Evolutionary conservation across 345 rosid genomes (phyloP), one percentile per base, ranked within the genome.

Genomic region (Hirschfeldia incana): DNA sequence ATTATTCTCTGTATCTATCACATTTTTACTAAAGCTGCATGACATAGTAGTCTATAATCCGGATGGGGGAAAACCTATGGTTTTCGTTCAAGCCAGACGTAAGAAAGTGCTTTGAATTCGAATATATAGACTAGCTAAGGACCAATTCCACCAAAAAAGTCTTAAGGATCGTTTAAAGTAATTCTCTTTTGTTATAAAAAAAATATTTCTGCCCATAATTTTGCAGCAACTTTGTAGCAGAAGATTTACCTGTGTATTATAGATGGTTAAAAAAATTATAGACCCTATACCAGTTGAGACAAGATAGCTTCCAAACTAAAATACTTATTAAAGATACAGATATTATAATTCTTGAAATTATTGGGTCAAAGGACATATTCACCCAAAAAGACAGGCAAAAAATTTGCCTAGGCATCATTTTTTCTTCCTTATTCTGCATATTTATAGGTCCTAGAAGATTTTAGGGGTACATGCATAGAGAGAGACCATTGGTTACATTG

Each of bases 171-270:
- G 11, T 21, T 79, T 79, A 74, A 74, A 79, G 75, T 28, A 67
- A 73, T 59, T 73, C 15, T 67, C 82, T 78, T 78, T 73, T 67
- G 15, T 30, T 67, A 21, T 17, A 59, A 66, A 42, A 55, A 37
- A 29, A 65, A 70, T 49, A 63, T 70, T 78, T 76, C 80, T 78
- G 79, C 80, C 77, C 73, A 83, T 68, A 12, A 70, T 21, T 72
- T 70, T 69, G 72, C 29, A 71, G 77, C 89, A 84, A 74, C 76
- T 78, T 81, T 81, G 57, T 65, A 77, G 62, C 71, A 72, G 62
- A 78, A 72, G 81, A 65, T 72, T 72, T 79, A 53, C 58, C 27
- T 4, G 46, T 44, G 12, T 1, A 65, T 60, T 64, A 51, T 46
- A 26, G 3, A 70, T 26, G 66, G 60, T 15, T 77, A 70, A 39